Base-by-base conservation (phyloP, 1,284 basidiomycete species). In the Moesziomyces sp. region DNA sequence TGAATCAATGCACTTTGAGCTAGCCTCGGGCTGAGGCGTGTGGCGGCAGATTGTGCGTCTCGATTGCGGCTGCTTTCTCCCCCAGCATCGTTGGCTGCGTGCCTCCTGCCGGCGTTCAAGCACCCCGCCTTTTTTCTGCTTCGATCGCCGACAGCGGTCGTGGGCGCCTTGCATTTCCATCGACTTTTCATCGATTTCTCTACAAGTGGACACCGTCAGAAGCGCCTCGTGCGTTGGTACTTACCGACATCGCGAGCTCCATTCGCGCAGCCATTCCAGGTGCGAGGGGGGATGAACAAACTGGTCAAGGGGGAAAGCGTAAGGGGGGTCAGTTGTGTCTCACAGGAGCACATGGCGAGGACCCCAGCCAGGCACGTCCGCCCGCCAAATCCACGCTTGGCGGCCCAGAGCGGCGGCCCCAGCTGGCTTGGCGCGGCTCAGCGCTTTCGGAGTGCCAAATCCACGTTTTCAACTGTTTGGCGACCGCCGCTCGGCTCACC, bases 61-160 rank as follows among this genome's bases (percentile, higher is more conserved):
- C 38, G 38, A 40, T 40, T 40, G 14, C 38, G 11, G 18, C 14
- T 18, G 18, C 16, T 18, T 18, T 40, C 14, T 40, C 38, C 38
- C 18, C 38, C 14, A 3, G 11, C 14, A 40, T 40, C 38, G 38
- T 40, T 47, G 16, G 43, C 35, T 48, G 48, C 57, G 50, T 28
- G 42, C 23, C 34, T 42, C 13, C 64, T 60, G 54, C 50, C 65
- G 58, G 65, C 58, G 58, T 61, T 38, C 48, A 24, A 43, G 18
- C 49, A 38, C 51, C 40, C 43, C 58, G 24, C 45, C 43, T 21
- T 53, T 53, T 51, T 55, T 43, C 55, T 59, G 50, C 56, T 54
- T 34, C 42, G 52, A 54, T 55, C 56, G 62, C 35, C 51, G 55
- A 6, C 14, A 18, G 13, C 46, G 34, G 43, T 30, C 30, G 43